Base-by-base conservation (phyloP, 768 basidiomycete species). In the Fomitopsis pulvina region DNA sequence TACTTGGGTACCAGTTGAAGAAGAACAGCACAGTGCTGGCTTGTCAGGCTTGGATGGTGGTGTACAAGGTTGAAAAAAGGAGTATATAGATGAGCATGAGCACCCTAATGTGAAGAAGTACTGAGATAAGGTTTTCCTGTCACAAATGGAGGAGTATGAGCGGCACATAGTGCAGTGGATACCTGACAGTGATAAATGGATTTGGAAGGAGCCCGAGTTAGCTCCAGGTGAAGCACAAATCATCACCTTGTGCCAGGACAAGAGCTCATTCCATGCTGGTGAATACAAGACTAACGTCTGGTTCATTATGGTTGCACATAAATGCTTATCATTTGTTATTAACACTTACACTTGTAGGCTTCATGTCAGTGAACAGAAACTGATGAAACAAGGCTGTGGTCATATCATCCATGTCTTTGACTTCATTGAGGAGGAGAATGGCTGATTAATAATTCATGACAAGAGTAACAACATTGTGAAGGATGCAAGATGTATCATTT, bases 331-430 rank as follows among this genome's bases (percentile, higher is more conserved):
- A 41, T 34, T n/a, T 9, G 10, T 34, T 20, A 41, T 21, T 20
- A 8, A 8, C 9, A 41, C 11, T 20, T 41, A 41, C 11, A 12
- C 39, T 12, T 34, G 32, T 43, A 43, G 25, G 48, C 37, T 52
- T 10, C 18, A 37, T 4, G 29, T 50, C 26, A 56, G 48, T 29
- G 34, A 56, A 28, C 18, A 52, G 21, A 42, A 49, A 4, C 54
- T 65, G 41, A 30, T 38, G 11, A 63, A 64, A 45, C 66, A 74
- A 50, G 63, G 66, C 5, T 51, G 57, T 11, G 71, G 72, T 3
- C 48, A 55, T 1, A 48, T 68, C 4, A 71, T 72, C 27, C 69
- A 73, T 58, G 61, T 70, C 4, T 76, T 71, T 1, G 69, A 68
- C 27, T 74, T 74, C 42, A 67, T 75, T 26, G 62, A 64, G 34